phyloP scores from a whole-genome alignment of 2,329 filamentous ascomycete genomes.

The Phialocephala sp. region DNA sequence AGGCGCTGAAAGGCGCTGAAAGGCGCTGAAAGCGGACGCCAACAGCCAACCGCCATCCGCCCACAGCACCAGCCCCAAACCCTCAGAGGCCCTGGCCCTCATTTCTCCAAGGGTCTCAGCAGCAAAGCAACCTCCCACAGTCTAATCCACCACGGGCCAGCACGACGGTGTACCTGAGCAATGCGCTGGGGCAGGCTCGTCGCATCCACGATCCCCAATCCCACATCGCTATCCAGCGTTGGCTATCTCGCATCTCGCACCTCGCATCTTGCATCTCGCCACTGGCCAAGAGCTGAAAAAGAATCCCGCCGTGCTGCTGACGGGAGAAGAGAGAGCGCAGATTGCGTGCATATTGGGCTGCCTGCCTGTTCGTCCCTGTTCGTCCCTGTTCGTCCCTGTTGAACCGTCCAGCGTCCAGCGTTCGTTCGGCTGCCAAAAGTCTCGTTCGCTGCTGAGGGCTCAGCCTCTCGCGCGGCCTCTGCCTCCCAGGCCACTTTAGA shows the following conservation, averaged over 20 bases:
- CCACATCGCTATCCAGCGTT: too few relatives aligned
- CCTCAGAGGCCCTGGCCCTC: too few relatives aligned
- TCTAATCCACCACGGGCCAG: slow-evolving; percentile 6
- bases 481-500: neutral
- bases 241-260: neutral
- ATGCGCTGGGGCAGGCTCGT: slow-evolving; percentile 3
- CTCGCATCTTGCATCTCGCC: neutral
- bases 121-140: slow-evolving; percentile 3
- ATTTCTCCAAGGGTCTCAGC: neutral
- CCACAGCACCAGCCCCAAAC: neutral
- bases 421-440: neutral
- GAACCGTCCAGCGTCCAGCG: neutral
- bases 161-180: slow-evolving; percentile 1
- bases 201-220: neutral
- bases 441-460: neutral
- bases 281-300: neutral
- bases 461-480: slow-evolving; percentile 1
- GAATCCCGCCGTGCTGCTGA: slow-evolving; percentile 13
- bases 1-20: slow-evolving; percentile 9
- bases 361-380: neutral
- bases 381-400: too few relatives aligned
- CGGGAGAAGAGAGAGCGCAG: slow-evolving; percentile 14
- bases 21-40: slow-evolving; percentile 9
- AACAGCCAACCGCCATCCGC: neutral
- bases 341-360: slow-evolving; percentile 8